A percentile compares a stretch with the other conserved stretches of the same genome.
Conservation (phyloP, 225 moss, liverwort and hornwort genomes). For the Pseudisothecium myosuroides region DNA sequence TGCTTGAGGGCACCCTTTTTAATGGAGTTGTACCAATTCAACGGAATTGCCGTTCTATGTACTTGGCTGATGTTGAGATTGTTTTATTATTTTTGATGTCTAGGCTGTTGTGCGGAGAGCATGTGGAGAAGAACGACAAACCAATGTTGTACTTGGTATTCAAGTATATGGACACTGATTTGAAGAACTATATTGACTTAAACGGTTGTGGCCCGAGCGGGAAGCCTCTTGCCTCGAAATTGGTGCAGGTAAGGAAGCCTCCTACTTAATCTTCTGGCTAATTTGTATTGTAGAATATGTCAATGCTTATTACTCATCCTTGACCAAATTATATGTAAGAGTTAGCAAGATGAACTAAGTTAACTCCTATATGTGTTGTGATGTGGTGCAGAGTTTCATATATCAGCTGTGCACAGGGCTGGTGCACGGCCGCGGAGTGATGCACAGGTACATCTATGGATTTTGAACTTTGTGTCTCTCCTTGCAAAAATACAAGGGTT, state of each 20-base stretch:
- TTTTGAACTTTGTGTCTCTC: neutral
- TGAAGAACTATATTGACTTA: constrained; percentile 37
- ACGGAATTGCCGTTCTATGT: neutral
- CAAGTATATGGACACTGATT: constrained; percentile 45
- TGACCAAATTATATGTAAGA: neutral
- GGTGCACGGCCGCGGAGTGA: constrained; percentile 39
- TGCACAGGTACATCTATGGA: constrained; percentile 13
- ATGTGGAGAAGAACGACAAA: constrained; percentile 27
- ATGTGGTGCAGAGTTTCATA: constrained; percentile 31
- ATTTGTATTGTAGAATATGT: neutral
- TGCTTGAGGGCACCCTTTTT: neutral
- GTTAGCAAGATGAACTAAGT: neutral
- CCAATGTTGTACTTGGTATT: constrained; percentile 45
- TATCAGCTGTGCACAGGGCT: constrained; percentile 37
- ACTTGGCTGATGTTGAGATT: neutral
- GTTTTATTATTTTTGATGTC: neutral
- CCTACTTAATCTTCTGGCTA: neutral
- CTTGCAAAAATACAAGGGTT: neutral
- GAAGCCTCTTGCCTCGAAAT: constrained; percentile 16
- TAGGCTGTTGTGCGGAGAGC: constrained; percentile 35
- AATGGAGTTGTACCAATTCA: neutral
- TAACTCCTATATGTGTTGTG: neutral
- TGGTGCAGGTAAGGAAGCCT: constrained; percentile 6
- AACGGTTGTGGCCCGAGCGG: constrained; percentile 29
- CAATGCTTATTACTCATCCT: no score